Base-by-base conservation (phyloP, 1,284 basidiomycete genomes). In the Ganoderma lucidum region DNA sequence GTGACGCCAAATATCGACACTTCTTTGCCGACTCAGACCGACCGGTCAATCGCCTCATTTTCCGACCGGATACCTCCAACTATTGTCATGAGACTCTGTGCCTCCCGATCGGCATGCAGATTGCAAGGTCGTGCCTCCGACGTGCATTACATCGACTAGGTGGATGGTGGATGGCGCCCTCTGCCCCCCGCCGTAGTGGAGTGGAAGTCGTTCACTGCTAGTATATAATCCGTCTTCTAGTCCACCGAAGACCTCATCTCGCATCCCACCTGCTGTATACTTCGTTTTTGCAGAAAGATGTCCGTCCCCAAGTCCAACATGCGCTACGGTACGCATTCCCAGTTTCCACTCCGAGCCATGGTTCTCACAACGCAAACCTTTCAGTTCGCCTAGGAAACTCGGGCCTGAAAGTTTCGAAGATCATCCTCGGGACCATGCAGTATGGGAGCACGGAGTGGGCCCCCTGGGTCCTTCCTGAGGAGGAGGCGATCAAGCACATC, bases 361-460 rank as follows among this genome's bases (percentile, higher is more conserved):
- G 6, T 6, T 23, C n/a, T 51, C 9, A 14, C 23, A 9, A 51
- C 1, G 19, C n/a, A 41, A 41, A 41, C 12, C 19, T 12, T 30
- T 12, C 65, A 82, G 83, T 84, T 28, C 79, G 82, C 12, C 80
- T 86, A 10, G 85, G 85, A n/a, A 82, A 82, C 64, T 83, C 82
- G 5, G 85, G 84, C 1, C 76, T 87, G 60, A 85, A 85, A 70
- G 83, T 83, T 14, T 83, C 82, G 14, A 80, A 77, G 70, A 79
- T 84, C 69, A 83, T 85, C 72, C 75, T 85, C 5, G 83, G 83
- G 8, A 81, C 80, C 69, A 85, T 86, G 84, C 76, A 75, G 17
- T 86, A 84, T 69, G 84, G 84, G 14, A 71, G 67, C 32, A 71
- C 78, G 23, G 69, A 74, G 17, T 84, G 83, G 82, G 70, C 74